Evolutionary conservation across 2,329 filamentous ascomycete genomes (phyloP).

Genomic region (Didymella arachidicola): DNA sequence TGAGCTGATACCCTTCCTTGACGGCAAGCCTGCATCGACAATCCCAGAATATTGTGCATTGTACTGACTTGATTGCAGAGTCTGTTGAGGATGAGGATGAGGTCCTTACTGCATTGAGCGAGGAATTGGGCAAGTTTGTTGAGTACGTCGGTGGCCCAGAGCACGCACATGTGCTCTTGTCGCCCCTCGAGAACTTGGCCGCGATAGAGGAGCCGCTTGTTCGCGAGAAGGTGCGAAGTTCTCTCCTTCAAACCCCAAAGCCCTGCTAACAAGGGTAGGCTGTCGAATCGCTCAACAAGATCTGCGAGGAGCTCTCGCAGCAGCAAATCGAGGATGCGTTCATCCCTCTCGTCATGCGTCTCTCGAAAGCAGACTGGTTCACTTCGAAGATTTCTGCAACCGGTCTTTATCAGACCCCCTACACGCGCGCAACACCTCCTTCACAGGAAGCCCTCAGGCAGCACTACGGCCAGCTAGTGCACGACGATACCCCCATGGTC

Average conservation of each 20-base stretch:
- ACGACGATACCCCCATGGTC: slow-evolving; percentile 99
- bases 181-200: slow-evolving; percentile 95
- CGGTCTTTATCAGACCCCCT: slow-evolving; percentile 91
- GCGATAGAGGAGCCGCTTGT: slow-evolving; percentile 98
- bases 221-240: slow-evolving; percentile 80
- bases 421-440: slow-evolving; percentile 86
- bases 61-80: slow-evolving; percentile 66
- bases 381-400: slow-evolving; percentile 99
- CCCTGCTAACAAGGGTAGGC: slow-evolving; percentile 66
- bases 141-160: slow-evolving; percentile 96
- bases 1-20: slow-evolving; percentile 97
- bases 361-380: slow-evolving; percentile 99
- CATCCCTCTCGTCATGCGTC: slow-evolving; percentile 91
- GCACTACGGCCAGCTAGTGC: slow-evolving; percentile 90
- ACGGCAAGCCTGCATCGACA: slow-evolving; percentile 71
- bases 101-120: slow-evolving; percentile 94
- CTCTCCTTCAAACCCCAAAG: no score
- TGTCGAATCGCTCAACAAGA: slow-evolving; percentile 99
- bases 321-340: slow-evolving; percentile 97
- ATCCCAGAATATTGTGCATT: not conserved
- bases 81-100: slow-evolving; percentile 99
- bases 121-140: slow-evolving; percentile 95
- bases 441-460: slow-evolving; percentile 90
- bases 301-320: slow-evolving; percentile 88
- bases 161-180: slow-evolving; percentile 94